Base-by-base conservation (phyloP, 257 asterid species). In the Linaria vulgaris region DNA sequence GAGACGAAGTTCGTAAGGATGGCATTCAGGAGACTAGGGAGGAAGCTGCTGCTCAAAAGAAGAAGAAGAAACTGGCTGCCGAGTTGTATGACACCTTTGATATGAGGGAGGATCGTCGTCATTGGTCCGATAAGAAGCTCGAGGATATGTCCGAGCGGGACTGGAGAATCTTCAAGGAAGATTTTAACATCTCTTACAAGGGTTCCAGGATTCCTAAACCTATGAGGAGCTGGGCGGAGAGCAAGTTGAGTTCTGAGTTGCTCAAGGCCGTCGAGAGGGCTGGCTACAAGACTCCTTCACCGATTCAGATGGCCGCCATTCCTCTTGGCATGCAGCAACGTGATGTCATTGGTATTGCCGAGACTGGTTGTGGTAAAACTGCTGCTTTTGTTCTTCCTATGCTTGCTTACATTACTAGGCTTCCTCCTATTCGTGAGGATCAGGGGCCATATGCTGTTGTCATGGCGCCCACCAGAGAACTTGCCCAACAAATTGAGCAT, bases 321-420 rank as follows among this genome's bases (percentile, higher is more conserved):
- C 84, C 84, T 1, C 81, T 79, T 1, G 84, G 84, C 61, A 54
- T 79, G 59, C 81, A 79, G 79, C 81, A 79, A 49, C 71, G 84
- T 2, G 84, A 82, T 8, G 85, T 82, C 14, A 78, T 78, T 47
- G 87, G 87, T 0, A 65, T 78, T 55, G 80, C 87, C 15, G 84
- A 82, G 69, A 82, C 87, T 16, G 86, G 89, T 52, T 80, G 82
- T 8, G 89, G 89, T 71, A 80, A 80, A 73, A 80, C 89, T 41
- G 82, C 89, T 38, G 86, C 82, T 46, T 83, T 83, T 76, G 86
- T 83, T 43, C 86, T 83, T 57, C 86, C 89, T 63, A 82, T 82
- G 87, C 67, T 79, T 17, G 66, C 78, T 61, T 82, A 82, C 61
- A 82, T 79, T 44, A 73, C 78, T n/a, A 71, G 80, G 66, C 80